Evolutionary conservation across 2,329 filamentous ascomycete genomes (phyloP).

Genomic region (Zymoseptoria pseudotritici): DNA sequence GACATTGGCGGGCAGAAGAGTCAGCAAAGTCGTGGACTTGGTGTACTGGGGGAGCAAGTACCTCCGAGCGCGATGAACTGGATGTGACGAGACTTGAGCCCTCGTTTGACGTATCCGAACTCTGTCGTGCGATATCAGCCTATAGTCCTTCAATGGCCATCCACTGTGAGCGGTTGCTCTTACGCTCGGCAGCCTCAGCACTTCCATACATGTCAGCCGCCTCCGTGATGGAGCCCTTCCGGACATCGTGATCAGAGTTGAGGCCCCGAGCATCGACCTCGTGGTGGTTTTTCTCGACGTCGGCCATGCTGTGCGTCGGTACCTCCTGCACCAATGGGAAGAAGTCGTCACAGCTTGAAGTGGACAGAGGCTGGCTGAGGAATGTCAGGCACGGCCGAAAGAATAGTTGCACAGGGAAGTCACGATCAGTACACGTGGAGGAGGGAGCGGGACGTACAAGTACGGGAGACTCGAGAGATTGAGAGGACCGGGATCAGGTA

Average conservation of each 20-base stretch:
- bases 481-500: not conserved
- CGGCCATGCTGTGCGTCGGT: conserved; percentile 5
- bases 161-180: not conserved
- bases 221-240: conserved; percentile 32
- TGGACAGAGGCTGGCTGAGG: not conserved
- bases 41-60: not conserved
- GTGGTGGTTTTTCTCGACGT: conserved; percentile 8
- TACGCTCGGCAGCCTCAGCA: conserved; percentile 39
- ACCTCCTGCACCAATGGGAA: not conserved
- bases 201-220: conserved; percentile 48
- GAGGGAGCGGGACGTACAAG: not conserved
- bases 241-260: conserved; percentile 2
- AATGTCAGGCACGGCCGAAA: not conserved
- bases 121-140: conserved; percentile 18
- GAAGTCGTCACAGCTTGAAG: not conserved
- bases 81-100: conserved; percentile 49
- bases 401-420: not conserved
- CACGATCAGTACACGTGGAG: not conserved
- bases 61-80: conserved; percentile 53
- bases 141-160: no score
- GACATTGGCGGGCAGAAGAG: not conserved
- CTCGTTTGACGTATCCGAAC: conserved; percentile 46
- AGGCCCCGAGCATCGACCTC: not conserved
- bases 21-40: not conserved
- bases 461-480: not conserved